Conservation (phyloP, 2,329 filamentous ascomycete genomes). For the Fusarium praegraminearum region DNA sequence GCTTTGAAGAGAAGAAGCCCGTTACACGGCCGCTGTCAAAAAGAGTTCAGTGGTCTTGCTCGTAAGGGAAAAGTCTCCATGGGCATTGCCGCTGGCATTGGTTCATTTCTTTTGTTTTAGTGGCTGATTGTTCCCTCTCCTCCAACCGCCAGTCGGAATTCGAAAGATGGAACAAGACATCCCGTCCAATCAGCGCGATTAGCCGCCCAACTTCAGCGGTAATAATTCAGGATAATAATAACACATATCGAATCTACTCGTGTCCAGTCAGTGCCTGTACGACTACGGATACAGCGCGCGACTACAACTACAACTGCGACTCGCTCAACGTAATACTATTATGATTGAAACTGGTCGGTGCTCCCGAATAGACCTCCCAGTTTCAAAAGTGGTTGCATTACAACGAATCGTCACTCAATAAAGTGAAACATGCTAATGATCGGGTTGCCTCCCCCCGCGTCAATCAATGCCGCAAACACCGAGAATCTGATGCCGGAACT, state of each 20-base stretch:
- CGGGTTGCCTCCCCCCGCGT: constrained; percentile 40
- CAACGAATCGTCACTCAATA: constrained; percentile 30
- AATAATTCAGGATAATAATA: constrained; percentile 24
- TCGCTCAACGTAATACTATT: background rate
- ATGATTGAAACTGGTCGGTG: constrained; percentile 26
- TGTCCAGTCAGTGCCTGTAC: background rate
- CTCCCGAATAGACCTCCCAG: constrained; percentile 26
- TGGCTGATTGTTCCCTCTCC: constrained; percentile 30
- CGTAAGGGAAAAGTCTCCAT: constrained; percentile 9
- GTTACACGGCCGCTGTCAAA: constrained; percentile 6
- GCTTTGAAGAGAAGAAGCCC: constrained; percentile 3
- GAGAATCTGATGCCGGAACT: constrained; percentile 12
- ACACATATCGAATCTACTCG: background rate
- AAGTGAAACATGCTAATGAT: constrained; percentile 44
- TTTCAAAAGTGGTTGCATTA: constrained; percentile 44
- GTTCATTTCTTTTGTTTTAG: constrained; percentile 20
- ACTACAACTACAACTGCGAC: background rate
- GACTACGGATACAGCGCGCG: constrained; percentile 11
- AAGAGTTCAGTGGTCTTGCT: constrained; percentile 14
- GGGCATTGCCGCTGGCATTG: constrained; percentile 22
- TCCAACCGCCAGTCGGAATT: constrained; percentile 45
- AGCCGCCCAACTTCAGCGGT: constrained; percentile 37
- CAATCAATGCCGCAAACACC: constrained; percentile 39
- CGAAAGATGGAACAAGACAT: constrained; percentile 18
- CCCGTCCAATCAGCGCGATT: constrained; percentile 34